These are phyloP conservation scores for Coemansia sp. DNA, from an alignment of 192 early-diverging fungal genomes.

Conservation along the genomic window DNA sequence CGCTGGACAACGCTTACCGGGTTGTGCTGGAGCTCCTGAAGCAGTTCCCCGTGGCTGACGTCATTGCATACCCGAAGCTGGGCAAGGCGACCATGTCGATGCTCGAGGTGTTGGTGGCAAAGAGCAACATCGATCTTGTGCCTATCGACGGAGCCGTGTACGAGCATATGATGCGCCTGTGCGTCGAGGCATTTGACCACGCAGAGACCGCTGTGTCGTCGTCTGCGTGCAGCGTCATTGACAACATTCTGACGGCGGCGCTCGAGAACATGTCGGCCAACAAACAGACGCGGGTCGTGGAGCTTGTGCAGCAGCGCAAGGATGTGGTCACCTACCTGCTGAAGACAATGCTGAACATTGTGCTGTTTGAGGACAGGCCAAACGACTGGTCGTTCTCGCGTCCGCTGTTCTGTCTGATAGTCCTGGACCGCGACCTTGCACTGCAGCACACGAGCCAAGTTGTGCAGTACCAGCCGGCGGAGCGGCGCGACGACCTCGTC, in stretches of 20 bases:
- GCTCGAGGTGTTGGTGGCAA: constrained; percentile 68
- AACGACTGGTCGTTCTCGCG: constrained; percentile 84
- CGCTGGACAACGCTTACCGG: constrained; percentile 66
- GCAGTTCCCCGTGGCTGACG: constrained; percentile 70
- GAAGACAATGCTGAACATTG: constrained; percentile 65
- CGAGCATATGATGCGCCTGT: constrained; percentile 72
- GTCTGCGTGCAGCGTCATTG: constrained; percentile 67
- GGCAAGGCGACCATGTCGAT: constrained; percentile 60
- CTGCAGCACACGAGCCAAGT: constrained; percentile 45
- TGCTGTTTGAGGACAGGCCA: constrained; percentile 77
- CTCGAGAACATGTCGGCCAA: constrained; percentile 55
- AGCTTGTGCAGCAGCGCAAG: constrained; percentile 46
- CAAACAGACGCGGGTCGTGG: constrained; percentile 19
- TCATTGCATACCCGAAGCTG: constrained; percentile 65
- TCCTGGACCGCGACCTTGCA: constrained; percentile 68
- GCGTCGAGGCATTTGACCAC: constrained; percentile 69
- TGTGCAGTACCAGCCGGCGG: constrained; percentile 49
- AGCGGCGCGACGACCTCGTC: constrained; percentile 46
- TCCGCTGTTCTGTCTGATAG: constrained; percentile 75
- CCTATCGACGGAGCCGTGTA: constrained; percentile 59
- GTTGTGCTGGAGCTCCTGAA: constrained; percentile 70
- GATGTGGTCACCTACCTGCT: constrained; percentile 68
- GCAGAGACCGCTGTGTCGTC: constrained; percentile 60
- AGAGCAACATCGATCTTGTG: constrained; percentile 65
- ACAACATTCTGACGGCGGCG: constrained; percentile 68